Base-by-base conservation (phyloP, 352 stramenopile species). In the Phytophthora syringae region DNA sequence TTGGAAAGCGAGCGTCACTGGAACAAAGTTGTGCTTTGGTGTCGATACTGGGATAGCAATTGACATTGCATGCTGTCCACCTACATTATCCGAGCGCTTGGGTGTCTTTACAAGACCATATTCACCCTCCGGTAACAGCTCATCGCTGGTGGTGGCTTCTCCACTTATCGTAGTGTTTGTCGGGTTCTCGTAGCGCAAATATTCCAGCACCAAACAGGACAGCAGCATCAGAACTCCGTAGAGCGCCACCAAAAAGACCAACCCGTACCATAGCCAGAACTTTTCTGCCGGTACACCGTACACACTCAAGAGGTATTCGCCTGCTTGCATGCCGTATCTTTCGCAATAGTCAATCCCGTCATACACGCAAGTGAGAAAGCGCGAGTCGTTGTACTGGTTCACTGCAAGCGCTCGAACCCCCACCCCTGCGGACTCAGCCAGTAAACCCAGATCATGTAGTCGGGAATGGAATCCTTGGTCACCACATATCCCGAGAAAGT, bases 391-490 rank as follows among this genome's bases (percentile, higher is more conserved):
- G 24, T 76, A 79, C 52, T 76, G 55, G 39, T 71, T 76, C 21
- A 76, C 54, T 16, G 60, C 59, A 21, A 82, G 36, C 3, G 67
- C 54, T 4, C 73, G 70, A 39, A 74, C 56, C 52, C 53, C 78
- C 78, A 86, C 5, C 50, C 42, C 12, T 82, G 18, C 1, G 80
- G 80, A 54, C 77, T 75, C 3, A 87, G 25, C 61, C 67, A 86
- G 60, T 82, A 86, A 2, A 87, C 20, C 74, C 74, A 87, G n/a
- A 69, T 64, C 37, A 65, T 66, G 28, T 67, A 71, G 27, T 73
- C 49, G 2, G 75, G 75, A n/a, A 86, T 78, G 0, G 47, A 39
- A 7, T 74, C 47, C 30, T 74, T 70, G 12, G 69, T 53, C 18
- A 82, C 50, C 25, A 80, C 53, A 25, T 75, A 84, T 20, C 77